Conservation (phyloP, 2,329 filamentous ascomycete genomes). For the Clathrospora elynae region DNA sequence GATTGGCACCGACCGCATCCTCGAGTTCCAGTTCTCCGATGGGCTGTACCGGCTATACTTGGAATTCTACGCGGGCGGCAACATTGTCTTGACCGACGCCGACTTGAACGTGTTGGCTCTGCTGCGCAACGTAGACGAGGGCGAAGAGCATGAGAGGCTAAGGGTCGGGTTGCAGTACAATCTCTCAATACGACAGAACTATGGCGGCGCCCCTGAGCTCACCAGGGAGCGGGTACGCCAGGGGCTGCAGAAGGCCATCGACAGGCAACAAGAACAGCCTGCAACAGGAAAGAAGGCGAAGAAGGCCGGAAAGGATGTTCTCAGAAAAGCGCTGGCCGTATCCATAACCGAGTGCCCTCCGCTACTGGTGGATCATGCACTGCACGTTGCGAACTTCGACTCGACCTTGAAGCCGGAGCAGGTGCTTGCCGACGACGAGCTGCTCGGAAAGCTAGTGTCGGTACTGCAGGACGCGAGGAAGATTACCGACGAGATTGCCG, state of each 20-base stretch:
- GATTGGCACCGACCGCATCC: conserved; percentile 89
- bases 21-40: conserved; percentile 92
- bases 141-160: conserved; percentile 82
- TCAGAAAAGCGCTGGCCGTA: conserved; percentile 79
- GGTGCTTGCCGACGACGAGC: conserved; percentile 67
- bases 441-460: conserved; percentile 69
- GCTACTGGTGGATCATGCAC: conserved; percentile 82
- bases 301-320: conserved; percentile 73
- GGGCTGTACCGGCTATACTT: conserved; percentile 85
- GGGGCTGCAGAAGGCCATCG: conserved; percentile 69
- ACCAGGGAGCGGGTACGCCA: conserved; percentile 73
- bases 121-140: conserved; percentile 78
- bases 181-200: conserved; percentile 83
- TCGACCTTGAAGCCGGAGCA: conserved; percentile 68
- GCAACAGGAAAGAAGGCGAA: conserved; percentile 68
- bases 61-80: conserved; percentile 96
- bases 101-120: conserved; percentile 82
- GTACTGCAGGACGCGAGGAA: conserved; percentile 72
- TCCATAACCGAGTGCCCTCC: conserved; percentile 90
- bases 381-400: conserved; percentile 73
- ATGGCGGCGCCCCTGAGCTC: conserved; percentile 72
- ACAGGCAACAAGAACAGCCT: conserved; percentile 60
- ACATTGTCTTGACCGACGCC: conserved; percentile 87
- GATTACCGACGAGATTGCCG: conserved; percentile 71
- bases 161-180: conserved; percentile 78